A percentile compares a stretch with the other conserved stretches of the same genome.
phyloP scores from a whole-genome alignment of 768 basidiomycete genomes.

The Auriscalpium orientale region DNA sequence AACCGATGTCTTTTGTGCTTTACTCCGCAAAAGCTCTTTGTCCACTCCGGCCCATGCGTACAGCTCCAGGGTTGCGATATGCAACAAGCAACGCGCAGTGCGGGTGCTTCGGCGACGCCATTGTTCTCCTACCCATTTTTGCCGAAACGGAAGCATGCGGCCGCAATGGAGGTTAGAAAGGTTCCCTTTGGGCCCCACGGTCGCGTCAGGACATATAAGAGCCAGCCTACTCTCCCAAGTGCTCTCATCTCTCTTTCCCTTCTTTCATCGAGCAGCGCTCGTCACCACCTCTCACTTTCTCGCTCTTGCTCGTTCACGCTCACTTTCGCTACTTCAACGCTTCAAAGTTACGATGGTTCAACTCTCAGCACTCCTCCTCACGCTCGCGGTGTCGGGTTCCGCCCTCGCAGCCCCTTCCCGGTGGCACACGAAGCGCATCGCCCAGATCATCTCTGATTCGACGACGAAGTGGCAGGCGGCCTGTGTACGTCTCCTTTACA shows the following conservation, averaged over 20 bases:
- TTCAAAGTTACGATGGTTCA: conserved; percentile 24
- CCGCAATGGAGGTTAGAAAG: neutral
- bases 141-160: neutral
- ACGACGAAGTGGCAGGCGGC: conserved; percentile 39
- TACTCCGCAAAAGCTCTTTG: no score
- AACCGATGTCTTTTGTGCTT: no score
- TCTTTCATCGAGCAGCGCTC: neutral
- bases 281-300: neutral
- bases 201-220: neutral
- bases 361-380: conserved; percentile 22
- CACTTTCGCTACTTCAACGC: neutral
- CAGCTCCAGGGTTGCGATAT: no score
- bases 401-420: conserved; percentile 29
- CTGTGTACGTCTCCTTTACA: conserved; percentile 29
- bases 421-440: conserved; percentile 34
- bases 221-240: neutral
- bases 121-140: neutral
- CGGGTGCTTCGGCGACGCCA: no score
- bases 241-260: neutral
- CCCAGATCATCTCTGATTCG: conserved; percentile 34
- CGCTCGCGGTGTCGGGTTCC: conserved; percentile 25
- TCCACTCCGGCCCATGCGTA: no score
- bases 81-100: no score
- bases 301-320: no score
- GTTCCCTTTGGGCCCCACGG: neutral